Percentiles rank a stretch among this genome's conserved stretches.
Conservation (phyloP, 164 flowering plant species). For the Kingdonia uniflora region DNA sequence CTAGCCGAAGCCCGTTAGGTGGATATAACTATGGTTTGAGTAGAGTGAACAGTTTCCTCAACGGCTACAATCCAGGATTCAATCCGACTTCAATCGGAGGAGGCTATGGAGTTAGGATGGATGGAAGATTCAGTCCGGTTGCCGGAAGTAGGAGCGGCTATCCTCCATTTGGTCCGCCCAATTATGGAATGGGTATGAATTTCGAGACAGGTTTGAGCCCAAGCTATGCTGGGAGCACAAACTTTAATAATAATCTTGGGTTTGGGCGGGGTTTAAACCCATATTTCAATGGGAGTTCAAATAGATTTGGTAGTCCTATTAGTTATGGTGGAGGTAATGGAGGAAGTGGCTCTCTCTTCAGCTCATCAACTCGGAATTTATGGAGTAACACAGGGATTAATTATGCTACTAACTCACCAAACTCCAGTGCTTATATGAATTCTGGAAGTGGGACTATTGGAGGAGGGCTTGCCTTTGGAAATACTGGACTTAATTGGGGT, state of each 20-base stretch:
- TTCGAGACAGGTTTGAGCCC: conserved; percentile 51
- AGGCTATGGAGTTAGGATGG: conserved; percentile 54
- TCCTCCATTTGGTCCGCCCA: conserved; percentile 40
- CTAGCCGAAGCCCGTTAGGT: conserved; percentile 40
- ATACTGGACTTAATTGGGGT: conserved; percentile 50
- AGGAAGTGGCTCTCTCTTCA: conserved; percentile 34
- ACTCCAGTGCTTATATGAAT: conserved; percentile 25
- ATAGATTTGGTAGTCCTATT: conserved; percentile 30
- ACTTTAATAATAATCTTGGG: conserved; percentile 28
- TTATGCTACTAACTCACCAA: conserved; percentile 27
- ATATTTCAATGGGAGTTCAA: conserved; percentile 31
- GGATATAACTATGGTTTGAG: conserved; percentile 41
- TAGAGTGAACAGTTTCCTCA: conserved; percentile 48
- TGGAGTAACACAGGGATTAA: conserved; percentile 52
- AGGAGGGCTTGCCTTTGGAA: conserved; percentile 32
- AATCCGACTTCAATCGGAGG: conserved; percentile 42
- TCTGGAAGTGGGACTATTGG: conserved; percentile 41
- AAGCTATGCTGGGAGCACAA: conserved; percentile 33
- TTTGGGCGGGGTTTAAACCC: conserved; percentile 47
- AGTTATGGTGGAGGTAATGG: conserved; percentile 37
- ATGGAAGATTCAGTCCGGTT: conserved; percentile 65
- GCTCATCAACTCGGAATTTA: conserved; percentile 32
- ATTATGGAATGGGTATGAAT: conserved; percentile 43
- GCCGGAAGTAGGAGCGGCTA: conserved; percentile 47
- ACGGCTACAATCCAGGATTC: conserved; percentile 50